These are phyloP conservation scores for Fusarium tjaetaba DNA, from an alignment of 2,329 filamentous ascomycete species.

Conservation along the genomic window DNA sequence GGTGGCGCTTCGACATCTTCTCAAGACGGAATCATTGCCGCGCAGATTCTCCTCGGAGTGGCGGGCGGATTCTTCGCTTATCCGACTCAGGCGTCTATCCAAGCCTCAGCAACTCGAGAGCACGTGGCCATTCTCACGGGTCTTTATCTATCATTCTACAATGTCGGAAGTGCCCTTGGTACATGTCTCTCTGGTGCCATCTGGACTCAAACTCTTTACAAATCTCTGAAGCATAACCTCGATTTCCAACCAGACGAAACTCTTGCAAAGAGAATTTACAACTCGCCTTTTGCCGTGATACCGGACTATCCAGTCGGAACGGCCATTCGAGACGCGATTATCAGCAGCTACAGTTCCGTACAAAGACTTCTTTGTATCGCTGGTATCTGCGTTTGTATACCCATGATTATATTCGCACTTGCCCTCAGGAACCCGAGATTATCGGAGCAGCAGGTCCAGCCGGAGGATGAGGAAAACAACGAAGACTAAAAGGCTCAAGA, in stretches of 20 bases:
- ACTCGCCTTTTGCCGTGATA: slow-evolving; percentile 50
- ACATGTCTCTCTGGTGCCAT: slow-evolving; percentile 54
- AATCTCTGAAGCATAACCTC: slow-evolving; percentile 46
- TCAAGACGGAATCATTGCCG: slow-evolving; percentile 63
- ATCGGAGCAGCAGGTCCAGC: slow-evolving; percentile 49
- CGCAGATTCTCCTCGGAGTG: slow-evolving; percentile 66
- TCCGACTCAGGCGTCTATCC: slow-evolving; percentile 53
- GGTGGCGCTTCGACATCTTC: slow-evolving; percentile 55
- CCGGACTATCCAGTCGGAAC: slow-evolving; percentile 54
- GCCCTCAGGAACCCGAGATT: slow-evolving; percentile 56
- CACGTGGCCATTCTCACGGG: slow-evolving; percentile 53
- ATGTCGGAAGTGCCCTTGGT: slow-evolving; percentile 54
- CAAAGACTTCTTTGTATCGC: slow-evolving; percentile 57
- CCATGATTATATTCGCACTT: slow-evolving; percentile 57
- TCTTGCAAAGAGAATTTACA: slow-evolving; percentile 50
- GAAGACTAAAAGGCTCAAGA: not conserved
- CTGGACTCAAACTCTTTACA: slow-evolving; percentile 54
- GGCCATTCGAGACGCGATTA: slow-evolving; percentile 55
- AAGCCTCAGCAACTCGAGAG: slow-evolving; percentile 50
- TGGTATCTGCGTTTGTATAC: slow-evolving; percentile 57
- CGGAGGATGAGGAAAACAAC: slow-evolving; percentile 24
- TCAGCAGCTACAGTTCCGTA: slow-evolving; percentile 56
- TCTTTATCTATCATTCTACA: slow-evolving; percentile 54
- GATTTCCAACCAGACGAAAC: slow-evolving; percentile 49
- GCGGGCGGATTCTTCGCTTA: slow-evolving; percentile 66